These are phyloP conservation scores for Fusarium sacchari DNA, from an alignment of 2,329 filamentous ascomycete species.

Conservation along the genomic window DNA sequence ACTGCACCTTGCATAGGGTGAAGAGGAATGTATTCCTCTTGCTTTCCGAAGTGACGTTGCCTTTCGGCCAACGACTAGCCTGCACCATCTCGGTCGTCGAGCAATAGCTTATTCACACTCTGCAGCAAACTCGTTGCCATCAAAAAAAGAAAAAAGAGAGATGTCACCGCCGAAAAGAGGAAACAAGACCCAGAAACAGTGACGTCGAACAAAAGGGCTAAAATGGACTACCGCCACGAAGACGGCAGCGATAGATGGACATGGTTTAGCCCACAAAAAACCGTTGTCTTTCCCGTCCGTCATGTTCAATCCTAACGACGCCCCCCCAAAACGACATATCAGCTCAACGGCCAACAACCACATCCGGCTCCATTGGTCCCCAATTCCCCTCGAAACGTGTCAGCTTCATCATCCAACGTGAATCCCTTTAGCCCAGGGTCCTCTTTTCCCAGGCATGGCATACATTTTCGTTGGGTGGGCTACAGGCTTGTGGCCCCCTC, in stretches of 20 bases:
- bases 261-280: conserved; percentile 39
- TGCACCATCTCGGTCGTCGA: neutral
- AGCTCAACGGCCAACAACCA: conserved; percentile 36
- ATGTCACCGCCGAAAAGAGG: conserved; percentile 7
- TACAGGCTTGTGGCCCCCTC: conserved; percentile 21
- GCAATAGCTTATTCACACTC: neutral
- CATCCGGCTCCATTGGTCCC: conserved; percentile 30
- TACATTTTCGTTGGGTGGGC: conserved; percentile 33
- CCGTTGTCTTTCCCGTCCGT: conserved; percentile 32
- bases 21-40: neutral
- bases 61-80: neutral
- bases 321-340: conserved; percentile 35
- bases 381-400: conserved; percentile 25
- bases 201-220: conserved; percentile 21
- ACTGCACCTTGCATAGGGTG: neutral
- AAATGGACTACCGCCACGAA: conserved; percentile 1
- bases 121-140: neutral
- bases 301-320: conserved; percentile 28
- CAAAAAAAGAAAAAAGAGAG: neutral
- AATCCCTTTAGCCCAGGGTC: conserved; percentile 32
- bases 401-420: conserved; percentile 24
- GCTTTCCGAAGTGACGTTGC: neutral
- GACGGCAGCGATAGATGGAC: conserved; percentile 11
- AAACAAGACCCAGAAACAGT: conserved; percentile 15
- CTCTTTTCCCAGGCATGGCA: conserved; percentile 31